Evolutionary conservation across 2,329 filamentous ascomycete species (phyloP).

Genomic region (Aureobasidium sp.): DNA sequence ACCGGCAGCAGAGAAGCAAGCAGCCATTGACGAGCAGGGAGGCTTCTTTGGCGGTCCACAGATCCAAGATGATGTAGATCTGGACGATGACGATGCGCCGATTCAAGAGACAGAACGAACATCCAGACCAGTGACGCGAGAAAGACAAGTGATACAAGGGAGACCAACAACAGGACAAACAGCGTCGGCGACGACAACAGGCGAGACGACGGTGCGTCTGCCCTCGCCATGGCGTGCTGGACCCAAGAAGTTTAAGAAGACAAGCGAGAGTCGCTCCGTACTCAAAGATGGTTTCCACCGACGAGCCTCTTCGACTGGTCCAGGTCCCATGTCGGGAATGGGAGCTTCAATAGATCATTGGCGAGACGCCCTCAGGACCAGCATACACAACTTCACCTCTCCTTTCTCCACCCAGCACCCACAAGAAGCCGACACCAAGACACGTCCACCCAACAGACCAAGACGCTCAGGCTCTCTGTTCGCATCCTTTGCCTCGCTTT

Average conservation of each 20-base stretch:
- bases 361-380: constrained; percentile 21
- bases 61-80: constrained; percentile 10
- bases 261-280: constrained; percentile 27
- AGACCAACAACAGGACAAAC: neutral
- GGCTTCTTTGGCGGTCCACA: constrained; percentile 36
- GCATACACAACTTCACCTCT: constrained; percentile 20
- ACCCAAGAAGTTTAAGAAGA: constrained; percentile 27
- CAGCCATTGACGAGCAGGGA: constrained; percentile 41
- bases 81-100: constrained; percentile 13
- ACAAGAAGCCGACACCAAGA: constrained; percentile 13
- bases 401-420: constrained; percentile 17
- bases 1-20: constrained; percentile 51
- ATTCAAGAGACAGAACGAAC: constrained; percentile 1
- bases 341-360: constrained; percentile 16
- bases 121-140: constrained; percentile 1
- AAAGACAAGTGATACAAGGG: neutral
- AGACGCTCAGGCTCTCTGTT: constrained; percentile 11
- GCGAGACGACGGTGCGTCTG: constrained; percentile 18
- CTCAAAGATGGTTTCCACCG: constrained; percentile 32
- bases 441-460: constrained; percentile 7
- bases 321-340: neutral
- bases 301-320: constrained; percentile 27
- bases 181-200: neutral
- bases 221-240: constrained; percentile 39
- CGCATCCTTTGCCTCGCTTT: neutral